Evolutionary conservation across 306 rosid genomes (phyloP).

Genomic region (Rubus idaeus): DNA sequence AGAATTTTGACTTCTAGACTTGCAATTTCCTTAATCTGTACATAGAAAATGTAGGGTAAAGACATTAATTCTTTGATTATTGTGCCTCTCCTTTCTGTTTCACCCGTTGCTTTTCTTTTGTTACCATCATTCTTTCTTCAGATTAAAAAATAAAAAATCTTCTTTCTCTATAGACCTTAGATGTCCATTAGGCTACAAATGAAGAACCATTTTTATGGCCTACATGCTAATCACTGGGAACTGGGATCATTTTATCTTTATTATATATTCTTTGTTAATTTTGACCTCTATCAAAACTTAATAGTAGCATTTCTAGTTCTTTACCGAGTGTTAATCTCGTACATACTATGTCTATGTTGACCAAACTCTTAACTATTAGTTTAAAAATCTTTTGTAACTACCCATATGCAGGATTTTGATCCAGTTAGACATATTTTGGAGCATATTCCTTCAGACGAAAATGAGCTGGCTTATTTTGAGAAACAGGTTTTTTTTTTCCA

Average conservation of each 20-base stretch:
- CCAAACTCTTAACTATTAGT: constrained; percentile 19
- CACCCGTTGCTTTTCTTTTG: background rate
- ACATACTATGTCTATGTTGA: constrained; percentile 11
- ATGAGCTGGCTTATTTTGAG: constrained; percentile 75
- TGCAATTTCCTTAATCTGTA: background rate
- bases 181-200: background rate
- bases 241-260: constrained; percentile 8
- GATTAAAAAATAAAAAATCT: background rate
- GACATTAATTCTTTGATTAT: background rate
- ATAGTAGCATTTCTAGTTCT: background rate
- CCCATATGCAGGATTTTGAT: constrained; percentile 76
- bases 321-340: background rate
- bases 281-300: background rate
- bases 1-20: background rate
- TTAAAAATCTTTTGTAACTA: constrained; percentile 25
- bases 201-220: constrained; percentile 18
- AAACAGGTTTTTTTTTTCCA: constrained; percentile 60
- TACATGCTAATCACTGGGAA: constrained; percentile 23
- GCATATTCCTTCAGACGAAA: constrained; percentile 68
- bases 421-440: constrained; percentile 82
- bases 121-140: background rate
- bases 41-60: background rate
- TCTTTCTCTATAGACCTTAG: background rate
- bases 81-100: background rate
- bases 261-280: constrained; percentile 14